Conservation (phyloP, 768 basidiomycete species). For the Crucibulum laeve region DNA sequence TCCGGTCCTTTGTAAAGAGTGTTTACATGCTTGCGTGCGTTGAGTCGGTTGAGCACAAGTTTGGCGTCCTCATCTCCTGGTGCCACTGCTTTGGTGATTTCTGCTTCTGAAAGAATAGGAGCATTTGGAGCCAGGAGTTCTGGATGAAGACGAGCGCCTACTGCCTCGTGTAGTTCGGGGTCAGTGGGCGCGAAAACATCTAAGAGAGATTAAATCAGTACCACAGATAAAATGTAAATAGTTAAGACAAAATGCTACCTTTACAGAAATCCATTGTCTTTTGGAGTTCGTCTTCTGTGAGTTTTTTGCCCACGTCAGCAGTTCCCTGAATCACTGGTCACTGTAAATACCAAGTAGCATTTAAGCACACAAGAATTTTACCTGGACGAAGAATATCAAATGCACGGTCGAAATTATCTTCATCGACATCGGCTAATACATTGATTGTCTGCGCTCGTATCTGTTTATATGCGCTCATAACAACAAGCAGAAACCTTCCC, state of each 20-base stretch:
- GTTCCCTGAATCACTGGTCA: constrained; percentile 50
- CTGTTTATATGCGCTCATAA: constrained; percentile 3
- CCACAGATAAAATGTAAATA: too few species aligned
- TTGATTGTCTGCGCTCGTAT: not conserved
- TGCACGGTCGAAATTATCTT: not conserved
- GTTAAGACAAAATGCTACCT: too few species aligned
- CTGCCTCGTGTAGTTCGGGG: constrained; percentile 18
- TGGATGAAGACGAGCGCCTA: constrained; percentile 18
- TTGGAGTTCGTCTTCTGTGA: constrained; percentile 48
- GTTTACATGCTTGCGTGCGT: constrained; percentile 14
- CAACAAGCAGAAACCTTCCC: constrained; percentile 3
- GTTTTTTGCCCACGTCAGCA: constrained; percentile 39
- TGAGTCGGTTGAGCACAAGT: constrained; percentile 10
- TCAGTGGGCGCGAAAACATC: constrained; percentile 21
- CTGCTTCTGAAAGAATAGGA: constrained; percentile 16
- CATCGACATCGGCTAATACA: not conserved
- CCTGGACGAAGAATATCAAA: constrained; percentile 4
- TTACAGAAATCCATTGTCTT: constrained; percentile 30
- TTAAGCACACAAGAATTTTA: not conserved
- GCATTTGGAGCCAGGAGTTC: constrained; percentile 16
- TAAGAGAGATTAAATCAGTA: constrained; percentile 4
- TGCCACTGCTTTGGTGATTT: constrained; percentile 11
- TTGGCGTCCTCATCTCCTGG: constrained; percentile 13
- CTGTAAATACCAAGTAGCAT: not conserved
- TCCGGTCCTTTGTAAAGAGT: constrained; percentile 11